These are phyloP conservation scores for Aspergillus pseudoglaucus DNA, from an alignment of 2,329 filamentous ascomycete genomes.

Conservation along the genomic window DNA sequence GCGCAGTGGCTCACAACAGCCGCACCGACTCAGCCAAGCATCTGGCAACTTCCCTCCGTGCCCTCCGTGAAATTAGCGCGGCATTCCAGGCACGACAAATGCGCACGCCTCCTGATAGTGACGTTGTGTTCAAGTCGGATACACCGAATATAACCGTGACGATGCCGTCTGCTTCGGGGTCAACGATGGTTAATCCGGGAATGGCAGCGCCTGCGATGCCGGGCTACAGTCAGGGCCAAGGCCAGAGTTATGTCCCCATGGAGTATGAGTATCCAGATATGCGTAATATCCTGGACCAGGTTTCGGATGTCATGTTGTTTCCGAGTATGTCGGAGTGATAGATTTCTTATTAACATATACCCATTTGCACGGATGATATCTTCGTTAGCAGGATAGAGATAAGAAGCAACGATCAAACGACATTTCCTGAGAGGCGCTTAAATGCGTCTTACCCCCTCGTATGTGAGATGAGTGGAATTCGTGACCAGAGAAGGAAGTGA, in stretches of 20 bases:
- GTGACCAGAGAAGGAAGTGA: no score
- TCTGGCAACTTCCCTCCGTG: conserved; percentile 25
- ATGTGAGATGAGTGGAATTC: no score
- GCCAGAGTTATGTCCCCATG: not conserved
- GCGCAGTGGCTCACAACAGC: conserved; percentile 14
- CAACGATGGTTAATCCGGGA: conserved; percentile 4
- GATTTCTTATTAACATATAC: not conserved
- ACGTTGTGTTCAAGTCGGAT: not conserved
- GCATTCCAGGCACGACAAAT: conserved; percentile 14
- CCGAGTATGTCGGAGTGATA: conserved; percentile 18
- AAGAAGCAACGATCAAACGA: not conserved
- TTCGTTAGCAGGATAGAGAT: not conserved
- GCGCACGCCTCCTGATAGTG: conserved; percentile 5
- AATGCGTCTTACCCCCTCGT: no score
- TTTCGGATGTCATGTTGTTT: conserved; percentile 32
- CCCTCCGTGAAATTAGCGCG: conserved; percentile 25
- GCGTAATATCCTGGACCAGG: conserved; percentile 25
- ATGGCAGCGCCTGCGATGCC: not conserved
- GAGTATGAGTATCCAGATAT: conserved; percentile 20
- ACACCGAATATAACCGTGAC: conserved; percentile 9
- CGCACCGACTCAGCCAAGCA: conserved; percentile 30
- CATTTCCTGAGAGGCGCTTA: no score
- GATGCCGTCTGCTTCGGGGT: conserved; percentile 1
- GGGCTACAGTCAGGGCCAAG: conserved; percentile 1
- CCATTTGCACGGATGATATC: not conserved